Percentiles rank a stretch among this genome's conserved stretches.
These are phyloP conservation scores for Atkinsonella texensis DNA, from an alignment of 2,329 filamentous ascomycete species.

Conservation along the genomic window DNA sequence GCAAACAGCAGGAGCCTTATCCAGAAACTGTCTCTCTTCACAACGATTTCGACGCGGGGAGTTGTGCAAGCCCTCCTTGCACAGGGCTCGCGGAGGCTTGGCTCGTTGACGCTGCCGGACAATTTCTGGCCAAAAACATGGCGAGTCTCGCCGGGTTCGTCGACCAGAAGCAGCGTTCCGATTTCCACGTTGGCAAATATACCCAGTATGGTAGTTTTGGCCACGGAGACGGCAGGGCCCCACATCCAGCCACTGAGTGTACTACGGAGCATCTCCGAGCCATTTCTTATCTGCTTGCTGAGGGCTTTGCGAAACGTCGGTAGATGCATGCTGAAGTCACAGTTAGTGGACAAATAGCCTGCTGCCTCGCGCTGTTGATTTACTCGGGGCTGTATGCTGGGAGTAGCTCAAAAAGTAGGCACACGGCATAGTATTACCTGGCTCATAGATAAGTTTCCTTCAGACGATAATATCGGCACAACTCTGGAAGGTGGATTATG, in stretches of 20 bases:
- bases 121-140: slow-evolving; percentile 35
- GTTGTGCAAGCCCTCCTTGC: slow-evolving; percentile 21
- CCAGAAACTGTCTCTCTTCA: slow-evolving; percentile 59
- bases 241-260: slow-evolving; percentile 33
- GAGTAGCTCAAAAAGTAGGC: neutral
- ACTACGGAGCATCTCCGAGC: slow-evolving; percentile 26
- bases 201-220: slow-evolving; percentile 32
- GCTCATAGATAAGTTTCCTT: neutral
- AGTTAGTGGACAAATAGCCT: neutral
- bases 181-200: slow-evolving; percentile 33
- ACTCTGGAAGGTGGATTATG: neutral
- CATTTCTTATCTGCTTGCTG: slow-evolving; percentile 4
- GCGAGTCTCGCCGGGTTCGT: slow-evolving; percentile 30
- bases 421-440: neutral
- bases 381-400: neutral
- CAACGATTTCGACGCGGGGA: slow-evolving; percentile 40
- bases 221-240: slow-evolving; percentile 33
- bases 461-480: neutral
- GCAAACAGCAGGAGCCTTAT: slow-evolving; percentile 55
- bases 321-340: neutral
- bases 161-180: slow-evolving; percentile 36
- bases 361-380: neutral
- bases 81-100: slow-evolving; percentile 23
- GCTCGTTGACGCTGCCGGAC: slow-evolving; percentile 21
- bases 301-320: slow-evolving; percentile 2